A percentile compares a stretch with the other conserved stretches of the same genome.
phyloP scores from a whole-genome alignment of 257 asterid species.

The Voacanga thouarsii region DNA sequence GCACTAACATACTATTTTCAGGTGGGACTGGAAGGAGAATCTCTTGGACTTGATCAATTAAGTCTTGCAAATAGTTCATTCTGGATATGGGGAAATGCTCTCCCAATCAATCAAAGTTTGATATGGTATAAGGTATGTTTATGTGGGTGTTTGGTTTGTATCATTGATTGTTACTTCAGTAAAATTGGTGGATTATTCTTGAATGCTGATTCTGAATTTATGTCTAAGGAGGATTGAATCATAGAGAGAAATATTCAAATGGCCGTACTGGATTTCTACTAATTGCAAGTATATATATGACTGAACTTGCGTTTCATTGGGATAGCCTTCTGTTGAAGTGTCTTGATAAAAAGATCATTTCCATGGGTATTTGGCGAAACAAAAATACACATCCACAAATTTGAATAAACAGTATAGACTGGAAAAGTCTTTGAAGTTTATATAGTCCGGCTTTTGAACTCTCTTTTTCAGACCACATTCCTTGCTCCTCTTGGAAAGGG shows the following conservation, averaged over 20 bases:
- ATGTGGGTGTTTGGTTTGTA: neutral
- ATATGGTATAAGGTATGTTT: slow-evolving; percentile 75
- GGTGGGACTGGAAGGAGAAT: slow-evolving; percentile 84
- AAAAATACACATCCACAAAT: neutral
- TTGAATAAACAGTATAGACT: too few species aligned
- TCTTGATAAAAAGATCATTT: too few species aligned
- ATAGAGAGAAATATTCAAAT: neutral
- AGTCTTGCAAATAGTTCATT: slow-evolving; percentile 59
- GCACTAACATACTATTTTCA: slow-evolving; percentile 20
- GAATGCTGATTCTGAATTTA: slow-evolving; percentile 8
- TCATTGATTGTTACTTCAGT: neutral
- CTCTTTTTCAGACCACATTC: slow-evolving; percentile 44
- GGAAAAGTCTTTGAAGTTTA: neutral
- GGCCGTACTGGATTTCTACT: too few species aligned
- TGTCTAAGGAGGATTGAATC: neutral
- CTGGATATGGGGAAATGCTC: slow-evolving; percentile 42
- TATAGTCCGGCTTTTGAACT: neutral
- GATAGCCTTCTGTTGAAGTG: too few species aligned
- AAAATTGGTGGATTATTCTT: slow-evolving; percentile 6
- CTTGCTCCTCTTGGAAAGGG: slow-evolving; percentile 58
- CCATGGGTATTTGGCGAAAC: neutral
- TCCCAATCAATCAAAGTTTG: slow-evolving; percentile 56
- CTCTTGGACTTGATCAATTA: slow-evolving; percentile 52
- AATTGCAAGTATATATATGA: too few species aligned
- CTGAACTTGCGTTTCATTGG: too few species aligned